These are phyloP conservation scores for Barnettozyma wickerhamii DNA, from an alignment of 805 yeast genomes.

Conservation along the genomic window DNA sequence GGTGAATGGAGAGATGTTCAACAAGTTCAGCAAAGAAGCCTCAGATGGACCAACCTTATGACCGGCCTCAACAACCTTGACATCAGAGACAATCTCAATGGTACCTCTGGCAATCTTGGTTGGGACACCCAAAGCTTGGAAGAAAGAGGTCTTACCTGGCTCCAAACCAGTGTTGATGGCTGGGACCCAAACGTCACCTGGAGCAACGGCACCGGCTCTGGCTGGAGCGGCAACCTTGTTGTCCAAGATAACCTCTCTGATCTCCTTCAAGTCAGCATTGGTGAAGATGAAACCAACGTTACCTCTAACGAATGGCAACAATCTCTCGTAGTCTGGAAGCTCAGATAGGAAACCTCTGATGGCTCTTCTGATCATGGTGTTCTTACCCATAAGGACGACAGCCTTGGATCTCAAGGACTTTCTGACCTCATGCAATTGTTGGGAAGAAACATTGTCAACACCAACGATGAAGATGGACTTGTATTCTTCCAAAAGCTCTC, in stretches of 20 bases:
- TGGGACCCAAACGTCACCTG: conserved; percentile 95
- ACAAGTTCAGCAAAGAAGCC: conserved; percentile 98
- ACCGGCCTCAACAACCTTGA: conserved; percentile 87
- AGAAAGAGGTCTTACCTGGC: conserved; percentile 99
- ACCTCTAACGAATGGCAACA: conserved; percentile 93
- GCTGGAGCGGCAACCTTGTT: conserved; percentile 99
- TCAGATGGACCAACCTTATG: conserved; percentile 97
- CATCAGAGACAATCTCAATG: conserved; percentile 97
- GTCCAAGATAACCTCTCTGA: conserved; percentile 82
- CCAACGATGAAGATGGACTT: conserved; percentile 98
- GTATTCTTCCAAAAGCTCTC: conserved; percentile 93
- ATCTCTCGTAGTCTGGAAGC: conserved; percentile 93
- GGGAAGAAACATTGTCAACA: conserved; percentile 99
- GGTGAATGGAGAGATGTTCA: conserved; percentile 99
- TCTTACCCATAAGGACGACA: conserved; percentile 98
- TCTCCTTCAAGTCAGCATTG: conserved; percentile 85
- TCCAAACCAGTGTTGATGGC: conserved; percentile 99
- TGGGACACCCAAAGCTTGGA: conserved; percentile 99
- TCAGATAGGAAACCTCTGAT: conserved; percentile 92
- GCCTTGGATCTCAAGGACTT: conserved; percentile 93
- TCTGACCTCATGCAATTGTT: conserved; percentile 99
- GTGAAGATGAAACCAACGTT: conserved; percentile 99
- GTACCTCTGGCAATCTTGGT: conserved; percentile 99
- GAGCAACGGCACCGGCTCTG: conserved; percentile 99
- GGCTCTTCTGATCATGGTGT: conserved; percentile 99